These are phyloP conservation scores for Gyrodon lividus DNA, from an alignment of 768 basidiomycete species.

Conservation along the genomic window DNA sequence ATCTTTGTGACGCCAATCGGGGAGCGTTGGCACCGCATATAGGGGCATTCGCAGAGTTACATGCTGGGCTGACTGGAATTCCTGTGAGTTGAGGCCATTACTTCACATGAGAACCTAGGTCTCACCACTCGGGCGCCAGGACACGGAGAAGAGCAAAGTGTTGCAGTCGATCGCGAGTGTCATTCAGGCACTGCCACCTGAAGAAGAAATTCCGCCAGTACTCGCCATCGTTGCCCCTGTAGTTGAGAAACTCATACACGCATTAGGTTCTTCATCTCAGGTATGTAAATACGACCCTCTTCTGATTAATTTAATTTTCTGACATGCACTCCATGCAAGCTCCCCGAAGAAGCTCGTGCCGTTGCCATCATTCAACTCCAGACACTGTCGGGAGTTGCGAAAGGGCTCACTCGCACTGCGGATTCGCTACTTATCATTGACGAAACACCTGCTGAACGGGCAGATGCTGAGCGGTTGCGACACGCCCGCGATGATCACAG, in stretches of 20 bases:
- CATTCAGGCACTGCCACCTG: conserved; percentile 82
- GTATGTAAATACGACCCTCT: conserved; percentile 37
- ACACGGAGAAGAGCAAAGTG: conserved; percentile 86
- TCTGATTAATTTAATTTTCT: background rate
- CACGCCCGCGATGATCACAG: conserved; percentile 62
- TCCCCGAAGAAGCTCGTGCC: conserved; percentile 69
- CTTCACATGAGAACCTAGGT: background rate
- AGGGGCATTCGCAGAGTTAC: conserved; percentile 78
- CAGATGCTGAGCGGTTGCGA: conserved; percentile 54
- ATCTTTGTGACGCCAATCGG: conserved; percentile 88
- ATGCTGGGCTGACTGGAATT: conserved; percentile 71
- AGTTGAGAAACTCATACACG: conserved; percentile 62
- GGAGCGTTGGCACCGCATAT: conserved; percentile 82
- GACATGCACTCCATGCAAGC: conserved; percentile 35
- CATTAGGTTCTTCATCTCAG: conserved; percentile 51
- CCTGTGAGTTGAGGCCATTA: conserved; percentile 50
- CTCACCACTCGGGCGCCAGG: conserved; percentile 39
- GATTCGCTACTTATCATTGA: conserved; percentile 67
- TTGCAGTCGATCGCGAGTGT: conserved; percentile 92
- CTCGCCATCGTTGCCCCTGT: conserved; percentile 79
- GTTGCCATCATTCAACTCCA: conserved; percentile 72
- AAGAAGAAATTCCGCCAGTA: conserved; percentile 74
- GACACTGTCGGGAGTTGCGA: conserved; percentile 80
- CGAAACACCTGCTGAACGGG: conserved; percentile 49
- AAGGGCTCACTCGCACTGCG: conserved; percentile 76